phyloP scores from a whole-genome alignment of 345 rosid genomes.

The Lumnitzera littorea region DNA sequence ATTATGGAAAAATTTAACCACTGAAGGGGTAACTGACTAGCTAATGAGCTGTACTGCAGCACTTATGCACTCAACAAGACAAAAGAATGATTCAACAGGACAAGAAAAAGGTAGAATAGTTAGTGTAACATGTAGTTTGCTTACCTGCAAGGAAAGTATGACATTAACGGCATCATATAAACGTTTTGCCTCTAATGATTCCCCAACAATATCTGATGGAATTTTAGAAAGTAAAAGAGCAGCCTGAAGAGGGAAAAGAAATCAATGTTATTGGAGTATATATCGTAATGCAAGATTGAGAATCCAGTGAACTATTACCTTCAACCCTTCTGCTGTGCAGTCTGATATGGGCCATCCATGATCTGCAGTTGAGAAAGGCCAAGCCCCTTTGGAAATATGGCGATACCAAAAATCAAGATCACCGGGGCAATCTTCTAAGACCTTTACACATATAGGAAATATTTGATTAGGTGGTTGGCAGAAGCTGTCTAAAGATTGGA shows the following conservation, averaged over 20 bases:
- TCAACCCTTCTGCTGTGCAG: constrained; percentile 88
- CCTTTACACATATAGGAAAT: constrained; percentile 36
- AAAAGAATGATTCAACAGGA: too few relatives aligned
- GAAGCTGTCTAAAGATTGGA: neutral
- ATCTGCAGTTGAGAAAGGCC: constrained; percentile 97
- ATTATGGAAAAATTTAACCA: too few relatives aligned
- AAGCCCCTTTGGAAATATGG: constrained; percentile 97
- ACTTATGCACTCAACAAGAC: too few relatives aligned
- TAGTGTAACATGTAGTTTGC: constrained; percentile 2
- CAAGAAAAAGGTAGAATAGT: neutral
- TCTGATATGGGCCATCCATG: constrained; percentile 99
- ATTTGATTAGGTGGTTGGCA: constrained; percentile 1
- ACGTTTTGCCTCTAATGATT: constrained; percentile 48
- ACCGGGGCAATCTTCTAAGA: constrained; percentile 76
- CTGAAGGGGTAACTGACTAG: too few relatives aligned
- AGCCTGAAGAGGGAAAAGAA: constrained; percentile 39
- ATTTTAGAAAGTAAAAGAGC: constrained; percentile 61
- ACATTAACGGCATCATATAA: constrained; percentile 85
- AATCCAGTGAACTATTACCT: constrained; percentile 37
- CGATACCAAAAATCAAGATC: constrained; percentile 79
- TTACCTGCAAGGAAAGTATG: constrained; percentile 83
- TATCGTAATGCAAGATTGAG: neutral
- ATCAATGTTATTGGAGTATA: constrained; percentile 1
- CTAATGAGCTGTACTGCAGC: too few relatives aligned
- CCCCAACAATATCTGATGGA: constrained; percentile 72